A percentile compares a stretch with the other conserved stretches of the same genome.
Evolutionary conservation across 2,329 filamentous ascomycete species (phyloP).

Genomic region (Fusarium sp.): DNA sequence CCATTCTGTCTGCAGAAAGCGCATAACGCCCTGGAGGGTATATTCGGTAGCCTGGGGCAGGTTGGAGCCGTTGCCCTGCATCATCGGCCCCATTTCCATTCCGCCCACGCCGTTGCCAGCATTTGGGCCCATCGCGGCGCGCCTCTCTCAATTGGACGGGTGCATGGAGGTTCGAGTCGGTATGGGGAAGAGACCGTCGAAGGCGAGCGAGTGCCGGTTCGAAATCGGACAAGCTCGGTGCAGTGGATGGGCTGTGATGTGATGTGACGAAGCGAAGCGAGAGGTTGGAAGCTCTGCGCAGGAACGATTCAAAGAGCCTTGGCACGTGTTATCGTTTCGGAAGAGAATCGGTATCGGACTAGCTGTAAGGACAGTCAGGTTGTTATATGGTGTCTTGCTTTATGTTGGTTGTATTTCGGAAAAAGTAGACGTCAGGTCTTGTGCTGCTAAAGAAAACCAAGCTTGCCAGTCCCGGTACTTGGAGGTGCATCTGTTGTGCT

Average conservation of each 20-base stretch:
- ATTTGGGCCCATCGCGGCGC: constrained; percentile 57
- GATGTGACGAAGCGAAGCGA: constrained; percentile 18
- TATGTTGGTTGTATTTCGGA: constrained; percentile 8
- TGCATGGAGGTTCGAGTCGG: constrained; percentile 52
- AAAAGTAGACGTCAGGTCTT: constrained; percentile 19
- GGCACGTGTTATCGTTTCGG: constrained; percentile 28
- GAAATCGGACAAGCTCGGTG: constrained; percentile 41
- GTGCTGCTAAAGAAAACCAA: constrained; percentile 29
- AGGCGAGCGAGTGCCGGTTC: constrained; percentile 36
- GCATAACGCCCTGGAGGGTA: constrained; percentile 86
- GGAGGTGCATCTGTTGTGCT: constrained; percentile 34
- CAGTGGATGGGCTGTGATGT: constrained; percentile 19
- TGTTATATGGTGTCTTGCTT: constrained; percentile 10
- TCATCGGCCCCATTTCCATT: constrained; percentile 59
- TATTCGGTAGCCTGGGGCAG: constrained; percentile 71
- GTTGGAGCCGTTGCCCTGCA: constrained; percentile 59
- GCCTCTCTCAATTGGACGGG: constrained; percentile 50
- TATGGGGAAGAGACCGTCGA: constrained; percentile 31
- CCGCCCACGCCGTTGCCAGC: constrained; percentile 59
- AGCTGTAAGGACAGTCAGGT: constrained; percentile 1
- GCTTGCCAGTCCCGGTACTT: constrained; percentile 35
- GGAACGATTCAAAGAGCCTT: constrained; percentile 18
- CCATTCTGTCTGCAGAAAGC: constrained; percentile 99
- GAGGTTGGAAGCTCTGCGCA: constrained; percentile 26
- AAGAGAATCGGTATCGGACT: background rate